A percentile compares a stretch with the other conserved stretches of the same genome.
phyloP scores from a whole-genome alignment of 768 basidiomycete genomes.

The Termitomyces titanicus region DNA sequence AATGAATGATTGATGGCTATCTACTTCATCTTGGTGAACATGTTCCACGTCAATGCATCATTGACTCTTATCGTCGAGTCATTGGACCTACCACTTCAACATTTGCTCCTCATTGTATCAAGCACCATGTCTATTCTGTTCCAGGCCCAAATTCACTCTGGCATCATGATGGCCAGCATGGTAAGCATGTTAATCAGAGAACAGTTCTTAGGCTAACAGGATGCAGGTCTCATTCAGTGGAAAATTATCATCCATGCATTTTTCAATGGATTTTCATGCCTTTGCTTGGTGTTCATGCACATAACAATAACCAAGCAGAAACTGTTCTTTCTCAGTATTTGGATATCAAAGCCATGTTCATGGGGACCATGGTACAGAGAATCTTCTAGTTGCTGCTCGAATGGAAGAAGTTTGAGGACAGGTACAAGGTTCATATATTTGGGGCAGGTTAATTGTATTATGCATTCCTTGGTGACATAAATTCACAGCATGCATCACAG shows the following conservation, averaged over 20 bases:
- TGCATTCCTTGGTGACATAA: neutral
- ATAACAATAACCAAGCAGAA: slow-evolving; percentile 36
- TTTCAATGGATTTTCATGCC: too few relatives aligned
- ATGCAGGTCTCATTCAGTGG: too few relatives aligned
- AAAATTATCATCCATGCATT: too few relatives aligned
- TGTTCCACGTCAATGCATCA: slow-evolving; percentile 17
- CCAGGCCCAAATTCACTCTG: slow-evolving; percentile 26
- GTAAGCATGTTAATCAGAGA: slow-evolving; percentile 20
- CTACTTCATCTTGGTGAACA: slow-evolving; percentile 16
- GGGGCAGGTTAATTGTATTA: slow-evolving; percentile 25
- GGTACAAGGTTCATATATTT: slow-evolving; percentile 32
- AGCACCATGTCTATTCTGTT: slow-evolving; percentile 19
- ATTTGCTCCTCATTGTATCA: slow-evolving; percentile 16
- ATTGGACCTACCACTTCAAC: slow-evolving; percentile 13
- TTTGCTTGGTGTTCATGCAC: too few relatives aligned
- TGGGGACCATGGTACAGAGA: slow-evolving; percentile 32
- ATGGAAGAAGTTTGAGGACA: slow-evolving; percentile 24
- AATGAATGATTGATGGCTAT: slow-evolving; percentile 24
- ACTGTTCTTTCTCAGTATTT: slow-evolving; percentile 35
- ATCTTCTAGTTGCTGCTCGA: slow-evolving; percentile 24
- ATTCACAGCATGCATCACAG: slow-evolving; percentile 16
- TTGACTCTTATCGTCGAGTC: slow-evolving; percentile 18
- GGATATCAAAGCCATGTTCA: slow-evolving; percentile 29
- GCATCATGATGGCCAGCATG: slow-evolving; percentile 31
- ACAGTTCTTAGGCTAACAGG: too few relatives aligned